Conservation (phyloP, 179 eudicot genomes). For the Silene noctiflora region DNA sequence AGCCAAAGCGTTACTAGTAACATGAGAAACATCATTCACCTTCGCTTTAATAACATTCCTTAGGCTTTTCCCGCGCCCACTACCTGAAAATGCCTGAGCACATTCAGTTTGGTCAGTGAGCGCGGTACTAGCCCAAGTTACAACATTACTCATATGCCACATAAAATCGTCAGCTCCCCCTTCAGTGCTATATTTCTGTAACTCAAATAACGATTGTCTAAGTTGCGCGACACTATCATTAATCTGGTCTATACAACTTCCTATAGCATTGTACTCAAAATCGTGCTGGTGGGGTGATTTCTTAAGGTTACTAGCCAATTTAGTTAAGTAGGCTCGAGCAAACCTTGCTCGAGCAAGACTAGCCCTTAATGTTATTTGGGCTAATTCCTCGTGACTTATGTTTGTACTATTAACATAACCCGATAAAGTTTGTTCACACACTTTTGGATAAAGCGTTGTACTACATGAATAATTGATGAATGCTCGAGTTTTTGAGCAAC, state of each 20-base stretch:
- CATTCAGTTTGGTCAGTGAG: constrained; percentile 50
- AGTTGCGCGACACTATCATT: constrained; percentile 52
- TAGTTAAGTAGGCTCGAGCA: constrained; percentile 42
- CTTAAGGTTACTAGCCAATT: constrained; percentile 34
- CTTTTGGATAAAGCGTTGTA: constrained; percentile 36
- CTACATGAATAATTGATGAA: constrained; percentile 40
- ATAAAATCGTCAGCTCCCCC: constrained; percentile 34
- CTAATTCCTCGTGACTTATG: constrained; percentile 42
- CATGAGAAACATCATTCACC: constrained; percentile 51
- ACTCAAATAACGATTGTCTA: constrained; percentile 43
- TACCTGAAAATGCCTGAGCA: constrained; percentile 43
- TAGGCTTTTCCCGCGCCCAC: constrained; percentile 30
- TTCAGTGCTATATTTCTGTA: constrained; percentile 28
- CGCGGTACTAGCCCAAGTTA: constrained; percentile 62
- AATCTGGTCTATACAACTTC: constrained; percentile 52
- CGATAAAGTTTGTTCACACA: constrained; percentile 33
- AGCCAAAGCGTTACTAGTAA: constrained; percentile 60
- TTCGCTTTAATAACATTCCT: constrained; percentile 43
- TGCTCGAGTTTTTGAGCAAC: constrained; percentile 37
- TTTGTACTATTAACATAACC: constrained; percentile 22
- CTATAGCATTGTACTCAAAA: constrained; percentile 35
- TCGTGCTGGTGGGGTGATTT: constrained; percentile 13
- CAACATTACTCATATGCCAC: constrained; percentile 57
- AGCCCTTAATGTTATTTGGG: constrained; percentile 47
- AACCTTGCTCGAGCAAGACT: constrained; percentile 42